Evolutionary conservation across 805 yeast species (phyloP), one percentile per base, ranked within the genome.

Genomic region (Yarrowia hollandica): DNA sequence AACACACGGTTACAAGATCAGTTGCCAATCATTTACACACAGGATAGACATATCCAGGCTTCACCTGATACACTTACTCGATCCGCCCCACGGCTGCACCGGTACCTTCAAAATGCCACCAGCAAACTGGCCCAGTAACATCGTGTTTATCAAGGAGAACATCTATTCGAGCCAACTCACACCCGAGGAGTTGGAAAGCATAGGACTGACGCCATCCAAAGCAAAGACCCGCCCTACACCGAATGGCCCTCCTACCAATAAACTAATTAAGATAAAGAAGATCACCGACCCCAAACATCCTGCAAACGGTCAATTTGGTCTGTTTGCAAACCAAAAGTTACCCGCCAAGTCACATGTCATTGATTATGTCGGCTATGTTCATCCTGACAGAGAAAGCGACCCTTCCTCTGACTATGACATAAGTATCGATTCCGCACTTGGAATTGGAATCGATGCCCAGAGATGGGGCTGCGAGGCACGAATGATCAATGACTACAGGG

Each of bases 401-500:
- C 59, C 38, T 6, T 28, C 52, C 2, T 64, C 67, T 1, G 66
- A 64, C 59, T 64, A 64, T 38, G 66, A 64, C 23, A 44, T 64
- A 11, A 37, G 44, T 11, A 60, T 64, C 14, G 64, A 63, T 16
- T 48, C 60, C 21, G 35, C 58, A n/a, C 58, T 19, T 16, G 61
- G 61, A 12, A 56, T 64, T 7, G 66, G 61, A 18, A 62, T 64
- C 22, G 66, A 64, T 33, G 66, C 64, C 26, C 52, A 59, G 34
- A 28, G 34, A 25, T 31, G 46, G 57, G 66, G 66, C 9, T 48
- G 60, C 14, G 66, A 64, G 44, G 67, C 67, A 4, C 50, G 67
- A 7, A 64, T 64, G 66, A 59, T 64, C 33, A 64, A 64, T 33
- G 66, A 64, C 52, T 64, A 64, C 26, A 44, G 67, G 14, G 67